Evolutionary conservation across 495 filamentous ascomycete species (phyloP), one percentile per base, ranked within the genome.

Genomic region (Rhizodiscina lignyota): DNA sequence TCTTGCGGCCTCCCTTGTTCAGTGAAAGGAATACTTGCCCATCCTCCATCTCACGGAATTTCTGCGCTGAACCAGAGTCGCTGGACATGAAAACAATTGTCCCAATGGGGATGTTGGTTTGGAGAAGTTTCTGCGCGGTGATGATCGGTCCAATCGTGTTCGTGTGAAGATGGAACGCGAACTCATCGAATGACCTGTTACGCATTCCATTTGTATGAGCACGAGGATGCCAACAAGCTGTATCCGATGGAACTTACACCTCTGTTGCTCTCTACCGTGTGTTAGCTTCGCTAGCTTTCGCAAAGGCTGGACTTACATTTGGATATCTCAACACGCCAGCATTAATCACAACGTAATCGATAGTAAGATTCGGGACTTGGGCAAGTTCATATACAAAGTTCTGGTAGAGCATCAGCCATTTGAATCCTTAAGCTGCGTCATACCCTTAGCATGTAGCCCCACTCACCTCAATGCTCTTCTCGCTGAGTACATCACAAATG

Each of bases 91-190:
- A 68, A 8, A 55, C 47, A 16, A 67, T 58, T 24, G 50, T 60
- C 4, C 53, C 55, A 39, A 66, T 62, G 5, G 52, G 54, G 19
- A 62, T 60, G 21, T 51, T 42, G 10, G 59, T 53, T 23, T 56
- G 42, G 2, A 72, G 50, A 0, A 73, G 53, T 36, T 56, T 61
- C 39, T 70, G 67, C 2, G 65, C 68, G 28, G 56, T 62, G 30
- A 69, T 60, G 32, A 72, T 67, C 4, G 68, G 68, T 0, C 68
- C 68, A 37, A 72, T 65, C 31, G 66, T 63, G 43, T 72, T 72
- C 20, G 67, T 70, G 35, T 65, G 51, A 4, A 72, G 53, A 41
- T 71, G 68, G 38, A 60, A 60, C 12, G 63, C 55, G 41, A 72
- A 72, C 18, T 54, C 52, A 30, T 56, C 54, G 45, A 64, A 71